Evolutionary conservation across 306 rosid genomes (phyloP).

Genomic region (Prunus fruticosa): DNA sequence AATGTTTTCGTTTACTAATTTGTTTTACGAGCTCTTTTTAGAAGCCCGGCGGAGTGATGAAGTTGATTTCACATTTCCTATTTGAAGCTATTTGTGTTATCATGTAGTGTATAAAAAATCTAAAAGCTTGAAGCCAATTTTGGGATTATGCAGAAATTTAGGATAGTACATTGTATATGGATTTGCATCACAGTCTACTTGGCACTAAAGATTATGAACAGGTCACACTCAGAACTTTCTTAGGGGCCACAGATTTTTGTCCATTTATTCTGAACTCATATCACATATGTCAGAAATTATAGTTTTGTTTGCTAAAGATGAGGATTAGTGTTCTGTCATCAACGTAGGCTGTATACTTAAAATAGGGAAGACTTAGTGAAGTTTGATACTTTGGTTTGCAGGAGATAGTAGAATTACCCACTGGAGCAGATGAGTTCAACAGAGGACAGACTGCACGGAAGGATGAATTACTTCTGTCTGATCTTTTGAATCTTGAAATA

Average conservation of each 20-base stretch:
- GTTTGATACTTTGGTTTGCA: slow-evolving; percentile 35
- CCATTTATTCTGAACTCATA: not conserved
- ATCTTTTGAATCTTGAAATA: slow-evolving; percentile 73
- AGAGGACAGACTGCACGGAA: slow-evolving; percentile 42
- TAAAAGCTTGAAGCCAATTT: slow-evolving; percentile 1
- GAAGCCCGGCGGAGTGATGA: not conserved
- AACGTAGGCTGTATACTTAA: not conserved
- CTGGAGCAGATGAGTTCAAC: slow-evolving; percentile 38
- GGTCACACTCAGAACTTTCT: not conserved
- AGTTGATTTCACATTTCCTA: not conserved
- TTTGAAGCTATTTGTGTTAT: not conserved
- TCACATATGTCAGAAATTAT: not conserved
- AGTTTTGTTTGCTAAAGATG: slow-evolving; percentile 3
- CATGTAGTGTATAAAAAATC: not conserved
- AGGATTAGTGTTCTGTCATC: not conserved
- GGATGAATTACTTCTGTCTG: slow-evolving; percentile 59
- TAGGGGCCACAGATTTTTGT: not conserved
- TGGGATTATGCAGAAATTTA: not conserved
- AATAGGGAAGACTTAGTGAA: slow-evolving; percentile 8
- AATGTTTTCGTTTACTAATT: not conserved
- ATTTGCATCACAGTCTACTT: not conserved
- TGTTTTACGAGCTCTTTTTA: not conserved
- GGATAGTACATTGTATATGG: not conserved
- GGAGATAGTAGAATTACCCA: slow-evolving; percentile 57
- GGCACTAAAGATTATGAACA: not conserved